Evolutionary conservation across 306 rosid genomes (phyloP).

Genomic region (barrel medic (Medicago truncatula)): MtrunA17r5.0-ANR NC_053049.1:10506501-10507000

Average conservation of each 20-base stretch:
- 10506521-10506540: slow-evolving; percentile 57
- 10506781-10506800: slow-evolving; percentile 49
- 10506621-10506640: slow-evolving; percentile 49
- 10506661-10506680: background rate
- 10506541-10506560: slow-evolving; percentile 54
- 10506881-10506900: slow-evolving; percentile 30
- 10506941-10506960: slow-evolving; percentile 40
- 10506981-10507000: slow-evolving; percentile 35
- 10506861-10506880: slow-evolving; percentile 43
- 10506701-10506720: background rate
- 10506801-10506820: slow-evolving; percentile 42
- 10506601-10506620: slow-evolving; percentile 54
- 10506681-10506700: background rate
- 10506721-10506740: background rate
- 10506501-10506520: slow-evolving; percentile 48
- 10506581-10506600: slow-evolving; percentile 41
- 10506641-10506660: background rate
- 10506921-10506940: slow-evolving; percentile 36
- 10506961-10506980: slow-evolving; percentile 39
- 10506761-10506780: background rate
- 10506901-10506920: slow-evolving; percentile 28
- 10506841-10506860: slow-evolving; percentile 29
- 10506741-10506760: background rate
- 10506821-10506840: slow-evolving; percentile 4
- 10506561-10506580: slow-evolving; percentile 40